Base-by-base conservation (phyloP, 805 yeast genomes). In the Blastobotrys mokoenaii region DNA sequence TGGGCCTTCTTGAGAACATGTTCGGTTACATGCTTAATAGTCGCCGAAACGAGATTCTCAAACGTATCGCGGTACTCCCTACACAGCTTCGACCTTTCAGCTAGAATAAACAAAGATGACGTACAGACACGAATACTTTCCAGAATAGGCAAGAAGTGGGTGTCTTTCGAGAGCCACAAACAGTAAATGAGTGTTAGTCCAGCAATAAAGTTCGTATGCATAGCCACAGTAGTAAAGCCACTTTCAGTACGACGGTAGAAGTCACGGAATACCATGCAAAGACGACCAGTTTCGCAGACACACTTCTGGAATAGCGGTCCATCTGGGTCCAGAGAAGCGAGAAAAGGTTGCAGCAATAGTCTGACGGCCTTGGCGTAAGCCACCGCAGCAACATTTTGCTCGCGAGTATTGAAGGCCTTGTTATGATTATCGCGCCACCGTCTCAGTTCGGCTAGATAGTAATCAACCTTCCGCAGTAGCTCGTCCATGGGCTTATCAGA, bases 251-350 rank as follows among this genome's bases (percentile, higher is more conserved):
- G 76, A 54, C 78, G 79, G 59, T 77, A 82, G 57, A 77, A 79
- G 11, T 74, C 77, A 51, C 79, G 77, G 57, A 78, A 76, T 20
- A 79, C 65, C 51, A 76, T 82, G 55, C 84, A 79, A 34, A 80
- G 75, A 57, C 78, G 82, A 22, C 84, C 85, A 1, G 84, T 83
- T 18, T 83, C 84, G 1, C 81, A 80, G 56, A 79, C 84, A 58
- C 85, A 80, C 59, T 79, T 83, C 43, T 72, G 68, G 57, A 80
- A 79, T 27, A 80, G 61, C 40, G 74, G 66, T 57, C 77, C 80
- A 54, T 73, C 76, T 3, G 84, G 84, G 47, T 76, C 77, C 53
- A 80, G 60, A 4, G 77, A 60, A 54, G 79, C 84, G 46, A 80
- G 56, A 57, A 76, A 80, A 9, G 86, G 86, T 55, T 79, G 84